These are phyloP conservation scores for Microdochium bolleyi DNA, from an alignment of 2,329 filamentous ascomycete genomes.

Conservation along the genomic window DNA sequence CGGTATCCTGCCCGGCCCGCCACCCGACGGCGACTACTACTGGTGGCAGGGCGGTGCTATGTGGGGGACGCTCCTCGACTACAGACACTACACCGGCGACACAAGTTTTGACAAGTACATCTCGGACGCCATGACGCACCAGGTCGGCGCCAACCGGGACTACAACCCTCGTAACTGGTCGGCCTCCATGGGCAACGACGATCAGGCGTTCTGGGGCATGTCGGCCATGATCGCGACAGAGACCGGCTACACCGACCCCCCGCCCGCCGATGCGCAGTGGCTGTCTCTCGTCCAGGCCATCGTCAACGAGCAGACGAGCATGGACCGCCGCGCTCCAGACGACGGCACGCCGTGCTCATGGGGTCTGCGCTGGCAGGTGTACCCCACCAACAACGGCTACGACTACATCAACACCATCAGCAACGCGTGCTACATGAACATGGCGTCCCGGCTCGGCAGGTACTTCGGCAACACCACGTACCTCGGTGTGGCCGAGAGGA, in stretches of 20 bases:
- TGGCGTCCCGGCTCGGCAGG: constrained; percentile 49
- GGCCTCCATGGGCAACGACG: constrained; percentile 44
- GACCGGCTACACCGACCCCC: constrained; percentile 37
- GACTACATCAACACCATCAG: constrained; percentile 53
- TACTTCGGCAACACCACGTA: constrained; percentile 53
- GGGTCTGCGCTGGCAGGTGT: constrained; percentile 62
- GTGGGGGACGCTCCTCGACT: constrained; percentile 27
- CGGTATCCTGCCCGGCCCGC: constrained; percentile 21
- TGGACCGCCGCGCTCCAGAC: constrained; percentile 35
- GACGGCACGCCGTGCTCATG: constrained; percentile 45
- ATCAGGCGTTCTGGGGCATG: constrained; percentile 52
- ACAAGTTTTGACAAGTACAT: constrained; percentile 40
- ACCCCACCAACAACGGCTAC: constrained; percentile 54
- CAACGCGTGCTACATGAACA: constrained; percentile 41
- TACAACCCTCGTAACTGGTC: constrained; percentile 41
- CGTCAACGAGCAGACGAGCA: constrained; percentile 37
- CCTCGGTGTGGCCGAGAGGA: constrained; percentile 42
- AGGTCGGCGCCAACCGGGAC: constrained; percentile 35
- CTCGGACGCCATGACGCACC: constrained; percentile 14
- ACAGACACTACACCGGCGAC: constrained; percentile 34
- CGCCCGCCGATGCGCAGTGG: constrained; percentile 33
- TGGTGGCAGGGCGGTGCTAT: constrained; percentile 23
- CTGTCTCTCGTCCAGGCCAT: constrained; percentile 49
- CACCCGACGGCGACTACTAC: constrained; percentile 23
- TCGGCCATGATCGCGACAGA: constrained; percentile 50